Evolutionary conservation across 805 yeast genomes (phyloP).

Genomic region (Metschnikowia hibisci): DNA sequence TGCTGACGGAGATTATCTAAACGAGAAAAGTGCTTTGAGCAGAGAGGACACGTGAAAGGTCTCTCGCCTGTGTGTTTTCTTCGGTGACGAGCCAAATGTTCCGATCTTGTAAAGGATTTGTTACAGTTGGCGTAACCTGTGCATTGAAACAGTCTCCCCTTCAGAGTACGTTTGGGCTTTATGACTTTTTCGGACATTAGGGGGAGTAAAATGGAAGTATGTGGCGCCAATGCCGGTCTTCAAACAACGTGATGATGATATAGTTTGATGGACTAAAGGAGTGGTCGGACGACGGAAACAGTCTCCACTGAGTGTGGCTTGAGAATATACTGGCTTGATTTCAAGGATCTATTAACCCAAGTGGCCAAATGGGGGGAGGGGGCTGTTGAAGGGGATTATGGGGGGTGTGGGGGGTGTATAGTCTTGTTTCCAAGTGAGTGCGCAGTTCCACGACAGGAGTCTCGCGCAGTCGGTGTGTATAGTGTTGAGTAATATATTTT

Average conservation of each 20-base stretch:
- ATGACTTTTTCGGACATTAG: constrained; percentile 3
- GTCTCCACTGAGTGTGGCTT: too few relatives aligned
- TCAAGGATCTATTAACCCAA: too few relatives aligned
- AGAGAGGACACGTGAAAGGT: constrained; percentile 84
- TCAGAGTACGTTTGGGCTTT: constrained; percentile 37
- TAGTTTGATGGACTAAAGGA: not conserved
- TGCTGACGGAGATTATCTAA: constrained; percentile 89
- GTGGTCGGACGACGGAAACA: too few relatives aligned
- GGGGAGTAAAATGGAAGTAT: not conserved
- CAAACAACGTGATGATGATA: not conserved
- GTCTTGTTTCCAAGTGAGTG: not conserved
- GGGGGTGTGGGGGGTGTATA: not conserved
- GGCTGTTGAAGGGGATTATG: not conserved
- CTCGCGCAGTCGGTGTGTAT: constrained; percentile 5
- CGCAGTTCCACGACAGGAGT: constrained; percentile 1
- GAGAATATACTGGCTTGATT: too few relatives aligned
- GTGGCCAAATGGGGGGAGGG: too few relatives aligned
- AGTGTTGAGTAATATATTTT: constrained; percentile 1
- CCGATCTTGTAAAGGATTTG: constrained; percentile 88
- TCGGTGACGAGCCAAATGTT: constrained; percentile 88
- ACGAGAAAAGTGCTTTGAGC: constrained; percentile 74
- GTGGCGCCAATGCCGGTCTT: not conserved
- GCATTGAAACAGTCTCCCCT: constrained; percentile 75
- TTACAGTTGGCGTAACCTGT: constrained; percentile 80
- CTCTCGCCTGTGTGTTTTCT: constrained; percentile 93